A percentile compares a stretch with the other conserved stretches of the same genome.
These are phyloP conservation scores for Trametes sanguinea DNA, from an alignment of 768 basidiomycete genomes.

Conservation along the genomic window DNA sequence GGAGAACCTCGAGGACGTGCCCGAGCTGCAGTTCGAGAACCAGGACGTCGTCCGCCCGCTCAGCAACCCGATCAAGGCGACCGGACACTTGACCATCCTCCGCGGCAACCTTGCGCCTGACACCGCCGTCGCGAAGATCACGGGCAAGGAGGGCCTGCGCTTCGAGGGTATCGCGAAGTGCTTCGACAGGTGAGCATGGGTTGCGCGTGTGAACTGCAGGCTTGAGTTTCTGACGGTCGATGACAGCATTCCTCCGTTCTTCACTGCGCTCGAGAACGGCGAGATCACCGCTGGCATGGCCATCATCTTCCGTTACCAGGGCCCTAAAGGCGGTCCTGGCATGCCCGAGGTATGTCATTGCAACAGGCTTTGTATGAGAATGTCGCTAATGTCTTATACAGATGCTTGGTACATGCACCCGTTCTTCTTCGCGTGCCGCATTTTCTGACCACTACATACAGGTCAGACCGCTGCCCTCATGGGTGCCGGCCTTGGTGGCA, in stretches of 20 bases:
- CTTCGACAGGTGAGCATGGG: conserved; percentile 59
- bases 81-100: conserved; percentile 85
- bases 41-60: conserved; percentile 79
- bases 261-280: conserved; percentile 69
- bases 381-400: conserved; percentile 22
- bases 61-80: conserved; percentile 79
- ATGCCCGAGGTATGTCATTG: conserved; percentile 70
- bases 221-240: not conserved
- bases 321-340: conserved; percentile 88
- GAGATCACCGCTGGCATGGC: conserved; percentile 77
- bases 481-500: conserved; percentile 78
- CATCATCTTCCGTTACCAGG: conserved; percentile 85
- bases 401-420: conserved; percentile 44
- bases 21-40: conserved; percentile 65
- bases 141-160: conserved; percentile 84
- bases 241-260: conserved; percentile 65
- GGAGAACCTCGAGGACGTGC: conserved; percentile 80
- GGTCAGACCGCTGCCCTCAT: conserved; percentile 84
- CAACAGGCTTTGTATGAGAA: not conserved
- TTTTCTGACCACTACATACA: conserved; percentile 19
- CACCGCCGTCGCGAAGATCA: conserved; percentile 89
- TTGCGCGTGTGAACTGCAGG: not conserved
- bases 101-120: conserved; percentile 88
- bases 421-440: not conserved
- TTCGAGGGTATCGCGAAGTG: conserved; percentile 85